Evolutionary conservation across 495 filamentous ascomycete genomes (phyloP).

Genomic region (Penicillium manginii): DNA sequence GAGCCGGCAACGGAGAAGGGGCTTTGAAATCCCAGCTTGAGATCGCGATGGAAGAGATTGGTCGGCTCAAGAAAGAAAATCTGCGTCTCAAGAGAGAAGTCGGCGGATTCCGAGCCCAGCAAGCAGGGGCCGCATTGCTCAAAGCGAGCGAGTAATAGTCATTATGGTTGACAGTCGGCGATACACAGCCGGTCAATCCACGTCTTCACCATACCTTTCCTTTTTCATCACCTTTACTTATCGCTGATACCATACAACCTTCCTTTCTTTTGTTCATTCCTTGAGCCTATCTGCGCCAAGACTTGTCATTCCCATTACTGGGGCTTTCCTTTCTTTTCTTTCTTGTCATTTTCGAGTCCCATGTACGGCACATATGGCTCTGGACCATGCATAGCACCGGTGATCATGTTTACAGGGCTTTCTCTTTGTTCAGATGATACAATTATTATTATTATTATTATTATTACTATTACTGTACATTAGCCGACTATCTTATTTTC

Average conservation of each 20-base stretch:
- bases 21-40: conserved; percentile 69
- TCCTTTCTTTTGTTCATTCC: conserved; percentile 15
- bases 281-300: conserved; percentile 8
- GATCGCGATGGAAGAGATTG: conserved; percentile 69
- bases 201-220: neutral
- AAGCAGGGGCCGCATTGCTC: conserved; percentile 44
- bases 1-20: conserved; percentile 72
- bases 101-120: conserved; percentile 49
- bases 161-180: conserved; percentile 3
- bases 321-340: conserved; percentile 10
- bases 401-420: conserved; percentile 27
- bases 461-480: conserved; percentile 31
- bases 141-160: conserved; percentile 40
- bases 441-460: conserved; percentile 24
- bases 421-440: conserved; percentile 25
- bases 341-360: conserved; percentile 26
- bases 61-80: conserved; percentile 80
- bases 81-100: conserved; percentile 63
- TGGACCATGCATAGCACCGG: conserved; percentile 31
- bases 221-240: conserved; percentile 8
- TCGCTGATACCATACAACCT: conserved; percentile 24
- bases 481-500: conserved; percentile 22
- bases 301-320: conserved; percentile 24
- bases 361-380: conserved; percentile 20
- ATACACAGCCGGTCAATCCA: conserved; percentile 2